These are phyloP conservation scores for Cercospora berteroae DNA, from an alignment of 2,329 filamentous ascomycete species.

Conservation along the genomic window DNA sequence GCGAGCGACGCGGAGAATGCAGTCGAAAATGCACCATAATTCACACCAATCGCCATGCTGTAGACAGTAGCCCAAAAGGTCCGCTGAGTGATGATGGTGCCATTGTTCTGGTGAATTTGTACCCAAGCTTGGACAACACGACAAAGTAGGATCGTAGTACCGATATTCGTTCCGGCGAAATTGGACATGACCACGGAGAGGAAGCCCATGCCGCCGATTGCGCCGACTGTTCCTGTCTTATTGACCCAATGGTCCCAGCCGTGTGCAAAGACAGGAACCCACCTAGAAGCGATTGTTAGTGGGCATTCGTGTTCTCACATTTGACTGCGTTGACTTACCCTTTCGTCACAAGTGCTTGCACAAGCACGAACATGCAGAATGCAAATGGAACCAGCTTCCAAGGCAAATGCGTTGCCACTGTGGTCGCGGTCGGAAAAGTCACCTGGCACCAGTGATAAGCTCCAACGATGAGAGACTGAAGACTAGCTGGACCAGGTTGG, in stretches of 20 bases:
- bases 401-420: constrained; percentile 64
- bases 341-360: constrained; percentile 69
- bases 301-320: neutral
- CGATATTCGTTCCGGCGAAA: constrained; percentile 76
- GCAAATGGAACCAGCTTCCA: constrained; percentile 69
- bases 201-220: constrained; percentile 71
- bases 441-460: constrained; percentile 61
- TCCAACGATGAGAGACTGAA: constrained; percentile 52
- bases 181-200: constrained; percentile 60
- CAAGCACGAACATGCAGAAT: constrained; percentile 71
- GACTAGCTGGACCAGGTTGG: constrained; percentile 41
- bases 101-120: constrained; percentile 53
- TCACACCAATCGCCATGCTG: constrained; percentile 71
- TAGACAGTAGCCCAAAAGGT: constrained; percentile 74
- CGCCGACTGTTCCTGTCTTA: constrained; percentile 66
- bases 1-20: constrained; percentile 71
- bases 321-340: constrained; percentile 40
- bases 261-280: constrained; percentile 70
- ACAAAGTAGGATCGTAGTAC: constrained; percentile 69
- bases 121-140: constrained; percentile 69
- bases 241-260: constrained; percentile 72
- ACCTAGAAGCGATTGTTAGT: constrained; percentile 34
- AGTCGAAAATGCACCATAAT: constrained; percentile 71
- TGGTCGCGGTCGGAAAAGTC: constrained; percentile 68
- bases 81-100: constrained; percentile 57